Percentiles rank a stretch among this genome's conserved stretches.
Evolutionary conservation across 805 yeast species (phyloP).

Genomic region (Pichia kluyveri): DNA sequence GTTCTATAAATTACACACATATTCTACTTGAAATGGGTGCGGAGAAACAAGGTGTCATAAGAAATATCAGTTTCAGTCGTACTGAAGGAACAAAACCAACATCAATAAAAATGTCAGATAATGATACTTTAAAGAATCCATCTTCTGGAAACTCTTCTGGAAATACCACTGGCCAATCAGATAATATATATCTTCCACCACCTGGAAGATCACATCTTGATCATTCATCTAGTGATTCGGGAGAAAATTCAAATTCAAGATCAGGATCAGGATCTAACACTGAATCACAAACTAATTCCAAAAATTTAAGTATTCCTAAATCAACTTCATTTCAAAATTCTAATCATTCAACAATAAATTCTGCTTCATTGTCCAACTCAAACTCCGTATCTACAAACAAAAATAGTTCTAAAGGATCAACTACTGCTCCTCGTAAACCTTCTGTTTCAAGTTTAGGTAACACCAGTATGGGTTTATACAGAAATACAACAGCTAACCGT

Average conservation of each 20-base stretch:
- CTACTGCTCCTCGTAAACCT: background rate
- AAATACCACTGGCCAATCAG: background rate
- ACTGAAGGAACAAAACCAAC: background rate
- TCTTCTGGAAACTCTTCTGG: background rate
- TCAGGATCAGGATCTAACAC: background rate
- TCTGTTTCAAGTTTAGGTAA: background rate
- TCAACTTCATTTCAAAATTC: background rate
- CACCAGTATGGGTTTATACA: background rate
- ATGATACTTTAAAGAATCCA: background rate
- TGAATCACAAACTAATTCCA: too few relatives aligned
- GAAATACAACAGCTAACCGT: slow-evolving; percentile 15
- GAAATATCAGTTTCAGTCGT: background rate
- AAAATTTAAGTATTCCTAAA: background rate
- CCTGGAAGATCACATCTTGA: too few relatives aligned
- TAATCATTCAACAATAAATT: background rate
- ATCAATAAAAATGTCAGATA: background rate
- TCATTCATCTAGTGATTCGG: too few relatives aligned
- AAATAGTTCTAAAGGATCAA: background rate
- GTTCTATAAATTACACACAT: too few relatives aligned
- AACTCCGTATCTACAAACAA: background rate
- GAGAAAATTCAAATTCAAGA: background rate
- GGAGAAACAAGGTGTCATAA: background rate
- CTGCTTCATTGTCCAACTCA: background rate
- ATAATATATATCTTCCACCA: background rate
- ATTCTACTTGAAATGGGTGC: background rate